Evolutionary conservation across 345 rosid genomes (phyloP).

Genomic region (Camelina neglecta): DNA sequence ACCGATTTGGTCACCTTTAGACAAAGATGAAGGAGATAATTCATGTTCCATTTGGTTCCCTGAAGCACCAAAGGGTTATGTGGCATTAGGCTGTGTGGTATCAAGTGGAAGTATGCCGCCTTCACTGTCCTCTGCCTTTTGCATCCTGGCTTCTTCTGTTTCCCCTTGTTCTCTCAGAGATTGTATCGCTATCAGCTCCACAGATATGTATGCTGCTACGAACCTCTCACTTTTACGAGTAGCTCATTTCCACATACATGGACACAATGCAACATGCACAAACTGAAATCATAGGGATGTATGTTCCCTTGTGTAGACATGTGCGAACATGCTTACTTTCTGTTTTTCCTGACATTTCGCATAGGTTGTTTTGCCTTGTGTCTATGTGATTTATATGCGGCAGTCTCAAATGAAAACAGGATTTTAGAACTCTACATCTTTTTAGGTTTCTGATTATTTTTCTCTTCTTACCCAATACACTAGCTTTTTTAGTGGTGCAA

Average conservation of each 20-base stretch:
- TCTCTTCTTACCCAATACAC: conserved; percentile 1
- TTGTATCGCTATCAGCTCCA: conserved; percentile 68
- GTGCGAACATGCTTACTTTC: conserved; percentile 13
- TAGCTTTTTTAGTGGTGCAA: conserved; percentile 18
- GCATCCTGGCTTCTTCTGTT: conserved; percentile 78
- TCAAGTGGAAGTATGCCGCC: conserved; percentile 73
- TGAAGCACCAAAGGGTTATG: conserved; percentile 87
- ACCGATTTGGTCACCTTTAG: conserved; percentile 68
- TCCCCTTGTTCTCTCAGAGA: conserved; percentile 92
- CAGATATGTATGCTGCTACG: conserved; percentile 59
- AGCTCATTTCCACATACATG: conserved; percentile 26
- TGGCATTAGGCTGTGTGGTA: conserved; percentile 87
- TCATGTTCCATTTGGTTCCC: conserved; percentile 91
- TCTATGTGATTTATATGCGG: conserved; percentile 12
- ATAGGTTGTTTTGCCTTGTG: not conserved
- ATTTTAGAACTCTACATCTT: conserved; percentile 16
- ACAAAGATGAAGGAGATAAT: conserved; percentile 42
- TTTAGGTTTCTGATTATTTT: conserved; percentile 11
- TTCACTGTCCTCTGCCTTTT: conserved; percentile 66
- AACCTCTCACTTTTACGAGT: conserved; percentile 32
- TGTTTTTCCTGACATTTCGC: not conserved
- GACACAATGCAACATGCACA: conserved; percentile 33
- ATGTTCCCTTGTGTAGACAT: conserved; percentile 25
- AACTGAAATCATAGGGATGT: conserved; percentile 15
- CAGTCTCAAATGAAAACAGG: conserved; percentile 17